Evolutionary conservation across 495 filamentous ascomycete species (phyloP).

Genomic region (Aspergillus kassunensis): DNA sequence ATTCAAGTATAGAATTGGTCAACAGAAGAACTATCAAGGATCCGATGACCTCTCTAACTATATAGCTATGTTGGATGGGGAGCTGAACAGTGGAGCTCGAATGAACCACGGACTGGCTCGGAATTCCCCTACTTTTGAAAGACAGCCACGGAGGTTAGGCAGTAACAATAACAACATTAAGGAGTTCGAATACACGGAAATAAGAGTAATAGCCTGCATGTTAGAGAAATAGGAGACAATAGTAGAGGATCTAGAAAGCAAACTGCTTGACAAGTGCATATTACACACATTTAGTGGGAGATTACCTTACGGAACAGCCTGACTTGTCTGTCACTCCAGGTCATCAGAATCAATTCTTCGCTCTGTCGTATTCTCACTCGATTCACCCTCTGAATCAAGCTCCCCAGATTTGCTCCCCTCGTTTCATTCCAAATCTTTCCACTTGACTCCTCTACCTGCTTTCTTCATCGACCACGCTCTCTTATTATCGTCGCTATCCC

Average conservation of each 20-base stretch:
- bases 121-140: constrained; percentile 1
- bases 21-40: no score
- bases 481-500: constrained; percentile 6
- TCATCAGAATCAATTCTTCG: not conserved
- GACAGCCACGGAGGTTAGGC: not conserved
- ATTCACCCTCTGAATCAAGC: not conserved
- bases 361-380: not conserved
- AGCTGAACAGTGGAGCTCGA: constrained; percentile 1
- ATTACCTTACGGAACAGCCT: no score
- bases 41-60: not conserved
- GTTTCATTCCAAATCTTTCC: no score
- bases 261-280: no score
- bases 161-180: constrained; percentile 8
- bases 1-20: no score
- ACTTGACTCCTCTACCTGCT: constrained; percentile 12
- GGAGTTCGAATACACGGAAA: no score
- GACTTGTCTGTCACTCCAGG: not conserved
- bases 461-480: constrained; percentile 1
- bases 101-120: constrained; percentile 6
- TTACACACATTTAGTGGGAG: no score
- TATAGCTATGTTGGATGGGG: not conserved
- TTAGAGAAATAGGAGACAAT: no score
- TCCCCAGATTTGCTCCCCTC: no score
- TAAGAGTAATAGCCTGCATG: no score
- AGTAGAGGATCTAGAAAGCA: no score